Conservation (phyloP, 495 filamentous ascomycete species). For the Apiosordaria backusii region DNA sequence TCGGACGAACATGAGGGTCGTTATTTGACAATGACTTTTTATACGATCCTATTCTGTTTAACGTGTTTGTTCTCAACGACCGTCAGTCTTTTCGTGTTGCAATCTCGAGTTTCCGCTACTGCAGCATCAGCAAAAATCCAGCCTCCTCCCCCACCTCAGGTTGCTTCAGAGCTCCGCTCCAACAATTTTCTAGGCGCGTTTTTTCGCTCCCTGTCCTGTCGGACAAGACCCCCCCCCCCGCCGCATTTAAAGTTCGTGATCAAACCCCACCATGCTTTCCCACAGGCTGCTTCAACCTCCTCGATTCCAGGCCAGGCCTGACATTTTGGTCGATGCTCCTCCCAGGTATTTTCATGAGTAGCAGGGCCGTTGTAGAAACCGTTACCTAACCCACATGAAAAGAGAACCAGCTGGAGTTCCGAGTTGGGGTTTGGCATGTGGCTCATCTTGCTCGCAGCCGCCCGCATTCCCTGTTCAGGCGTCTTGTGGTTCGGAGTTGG, state of each 20-base stretch:
- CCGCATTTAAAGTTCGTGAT: constrained; percentile 2
- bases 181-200: constrained; percentile 6
- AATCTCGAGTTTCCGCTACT: constrained; percentile 1
- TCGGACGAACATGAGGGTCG: not conserved
- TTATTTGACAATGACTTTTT: not conserved
- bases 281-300: not conserved
- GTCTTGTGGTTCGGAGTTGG: not conserved
- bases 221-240: not conserved
- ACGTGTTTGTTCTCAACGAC: no score
- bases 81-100: no score
- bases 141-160: constrained; percentile 1
- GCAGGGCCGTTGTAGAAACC: not conserved
- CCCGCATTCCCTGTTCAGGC: not conserved
- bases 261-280: not conserved
- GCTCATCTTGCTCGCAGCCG: not conserved
- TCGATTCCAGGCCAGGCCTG: not conserved
- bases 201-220: constrained; percentile 7
- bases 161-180: constrained; percentile 2
- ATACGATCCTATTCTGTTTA: no score
- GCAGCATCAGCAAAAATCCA: constrained; percentile 7
- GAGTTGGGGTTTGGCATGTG: not conserved
- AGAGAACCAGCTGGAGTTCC: no score
- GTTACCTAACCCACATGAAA: not conserved
- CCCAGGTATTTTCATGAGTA: no score
- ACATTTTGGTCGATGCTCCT: not conserved